These are phyloP conservation scores for Fusarium heterosporum DNA, from an alignment of 2,329 filamentous ascomycete genomes.

Conservation along the genomic window DNA sequence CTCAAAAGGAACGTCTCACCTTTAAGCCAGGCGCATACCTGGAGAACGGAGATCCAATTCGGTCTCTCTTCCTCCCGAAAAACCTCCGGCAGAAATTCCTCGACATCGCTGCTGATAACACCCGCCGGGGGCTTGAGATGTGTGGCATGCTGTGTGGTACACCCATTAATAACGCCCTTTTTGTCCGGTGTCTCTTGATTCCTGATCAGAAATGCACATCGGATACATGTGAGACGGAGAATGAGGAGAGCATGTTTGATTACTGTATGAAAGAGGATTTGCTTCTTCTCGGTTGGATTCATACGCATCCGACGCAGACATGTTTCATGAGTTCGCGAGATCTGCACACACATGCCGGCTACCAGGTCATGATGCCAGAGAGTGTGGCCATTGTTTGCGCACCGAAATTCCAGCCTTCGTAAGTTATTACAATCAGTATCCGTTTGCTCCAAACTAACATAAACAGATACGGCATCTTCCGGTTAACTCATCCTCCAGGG, in stretches of 20 bases:
- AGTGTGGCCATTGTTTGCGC: slow-evolving; percentile 97
- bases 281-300: slow-evolving; percentile 94
- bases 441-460: background rate
- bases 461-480: slow-evolving; percentile 87
- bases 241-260: slow-evolving; percentile 86
- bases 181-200: slow-evolving; percentile 88
- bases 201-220: slow-evolving; percentile 90
- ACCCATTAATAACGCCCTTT: slow-evolving; percentile 90
- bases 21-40: slow-evolving; percentile 82
- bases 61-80: slow-evolving; percentile 87
- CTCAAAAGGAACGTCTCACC: slow-evolving; percentile 72
- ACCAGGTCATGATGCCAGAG: slow-evolving; percentile 96
- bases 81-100: slow-evolving; percentile 81
- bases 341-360: slow-evolving; percentile 91
- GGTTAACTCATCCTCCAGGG: slow-evolving; percentile 92
- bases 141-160: slow-evolving; percentile 95
- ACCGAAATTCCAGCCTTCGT: slow-evolving; percentile 81
- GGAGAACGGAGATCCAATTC: slow-evolving; percentile 87
- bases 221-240: slow-evolving; percentile 94
- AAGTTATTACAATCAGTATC: slow-evolving; percentile 52
- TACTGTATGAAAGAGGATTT: slow-evolving; percentile 88
- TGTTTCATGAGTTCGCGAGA: slow-evolving; percentile 98
- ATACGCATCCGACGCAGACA: slow-evolving; percentile 95
- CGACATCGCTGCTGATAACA: slow-evolving; percentile 79
- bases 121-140: slow-evolving; percentile 85